Evolutionary conservation across 257 asterid species (phyloP).

Genomic region (Ajuga chamaepitys): DNA sequence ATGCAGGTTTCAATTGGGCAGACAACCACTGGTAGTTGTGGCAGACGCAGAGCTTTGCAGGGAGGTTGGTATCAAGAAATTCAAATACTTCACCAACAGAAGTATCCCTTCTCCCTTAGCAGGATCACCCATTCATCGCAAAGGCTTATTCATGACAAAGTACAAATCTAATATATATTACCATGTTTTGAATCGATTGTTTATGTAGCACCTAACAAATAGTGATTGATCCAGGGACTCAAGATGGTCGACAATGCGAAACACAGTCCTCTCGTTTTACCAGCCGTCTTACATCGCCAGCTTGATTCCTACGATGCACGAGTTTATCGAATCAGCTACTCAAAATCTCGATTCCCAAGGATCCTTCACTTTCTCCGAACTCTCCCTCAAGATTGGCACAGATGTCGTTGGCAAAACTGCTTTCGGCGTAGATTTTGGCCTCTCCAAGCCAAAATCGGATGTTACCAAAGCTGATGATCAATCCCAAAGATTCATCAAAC

Average conservation of each 20-base stretch:
- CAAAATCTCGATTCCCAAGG: constrained; percentile 49
- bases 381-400: constrained; percentile 77
- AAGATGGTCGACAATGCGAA: constrained; percentile 91
- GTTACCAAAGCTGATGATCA: constrained; percentile 12
- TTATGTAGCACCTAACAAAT: background rate
- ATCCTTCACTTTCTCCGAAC: constrained; percentile 53
- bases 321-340: constrained; percentile 52
- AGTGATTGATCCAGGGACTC: constrained; percentile 45
- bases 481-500: constrained; percentile 66
- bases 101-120: constrained; percentile 97
- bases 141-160: constrained; percentile 93
- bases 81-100: constrained; percentile 67
- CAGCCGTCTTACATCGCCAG: constrained; percentile 92
- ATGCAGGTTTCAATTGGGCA: constrained; percentile 79
- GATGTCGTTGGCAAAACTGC: constrained; percentile 95
- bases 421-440: constrained; percentile 85
- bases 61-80: constrained; percentile 85
- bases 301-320: constrained; percentile 81
- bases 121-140: constrained; percentile 85
- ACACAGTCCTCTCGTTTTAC: constrained; percentile 71
- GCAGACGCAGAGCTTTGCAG: constrained; percentile 89
- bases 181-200: too few relatives aligned
- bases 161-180: background rate
- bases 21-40: constrained; percentile 79
- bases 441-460: constrained; percentile 43